Evolutionary conservation across 805 yeast species (phyloP), one percentile per base, ranked within the genome.

Genomic region (Nematodospora valgi): DNA sequence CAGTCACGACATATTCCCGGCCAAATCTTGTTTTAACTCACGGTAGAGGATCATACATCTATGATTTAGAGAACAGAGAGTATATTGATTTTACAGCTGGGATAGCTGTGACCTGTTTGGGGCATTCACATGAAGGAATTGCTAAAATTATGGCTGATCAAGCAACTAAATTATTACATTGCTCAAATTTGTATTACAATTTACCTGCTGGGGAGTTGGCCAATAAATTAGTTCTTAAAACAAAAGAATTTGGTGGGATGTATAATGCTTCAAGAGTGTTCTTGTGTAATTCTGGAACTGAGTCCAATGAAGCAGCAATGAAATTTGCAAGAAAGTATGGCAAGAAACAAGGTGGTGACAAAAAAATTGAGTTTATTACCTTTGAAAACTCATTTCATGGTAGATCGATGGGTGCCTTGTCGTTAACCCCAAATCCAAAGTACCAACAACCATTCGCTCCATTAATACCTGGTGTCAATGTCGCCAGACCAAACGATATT

Each of bases 71-170:
- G 48, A 82, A 83, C 41, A 71, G 77, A 25, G 73, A 82, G 54
- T 93, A 82, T 52, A 71, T 93, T 33, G 98, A 93, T 56, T 91
- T 93, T 61, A 81, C 91, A 1, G 88, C 97, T 2, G 98, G 98
- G 35, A 91, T 93, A 47, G 98, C 98, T 1, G 98, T 93, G 11
- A 91, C 96, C n/a, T 82, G 86, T 1, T 67, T 93, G 44, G 98
- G 98, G 2, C 98, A 93, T 54, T 68, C 88, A 17, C 74, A 93
- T 48, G 78, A 80, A 4, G 82, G 79, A 43, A 73, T 93, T 23
- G 74, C 95, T 5, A 65, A 82, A 36, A 76, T 93, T 41, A 56
- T 88, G 42, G 59, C 62, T 38, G 82, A 83, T 27, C 98, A 93
- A 62, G 77, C 88, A 1, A 56, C 57, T 21, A 79, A 80, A 7